phyloP scores from a whole-genome alignment of 1,284 basidiomycete genomes.

The Cryptococcus wingfieldii region DNA sequence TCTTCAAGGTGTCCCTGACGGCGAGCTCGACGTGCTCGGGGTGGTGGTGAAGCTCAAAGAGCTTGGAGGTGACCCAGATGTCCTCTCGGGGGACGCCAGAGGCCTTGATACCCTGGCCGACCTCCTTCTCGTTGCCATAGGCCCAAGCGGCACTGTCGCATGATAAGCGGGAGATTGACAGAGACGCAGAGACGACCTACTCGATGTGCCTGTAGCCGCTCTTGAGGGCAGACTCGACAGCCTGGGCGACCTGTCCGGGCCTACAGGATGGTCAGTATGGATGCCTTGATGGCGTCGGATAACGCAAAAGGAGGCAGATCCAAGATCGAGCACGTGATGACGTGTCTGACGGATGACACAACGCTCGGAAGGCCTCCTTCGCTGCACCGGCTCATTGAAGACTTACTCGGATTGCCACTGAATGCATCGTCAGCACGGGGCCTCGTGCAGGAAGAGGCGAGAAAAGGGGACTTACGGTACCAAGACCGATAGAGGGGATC shows the following conservation, averaged over 20 bases:
- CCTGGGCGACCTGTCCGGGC: conserved; percentile 48
- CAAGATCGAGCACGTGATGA: too few relatives aligned
- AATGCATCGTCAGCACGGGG: conserved; percentile 1
- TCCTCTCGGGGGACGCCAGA: conserved; percentile 59
- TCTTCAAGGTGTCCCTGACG: conserved; percentile 64
- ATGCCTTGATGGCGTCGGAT: too few relatives aligned
- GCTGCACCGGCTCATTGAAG: background rate
- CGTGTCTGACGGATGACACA: background rate
- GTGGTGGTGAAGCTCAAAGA: conserved; percentile 62
- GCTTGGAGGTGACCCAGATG: conserved; percentile 65
- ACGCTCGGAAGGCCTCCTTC: too few relatives aligned
- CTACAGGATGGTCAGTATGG: conserved; percentile 7
- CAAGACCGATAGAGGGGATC: conserved; percentile 51
- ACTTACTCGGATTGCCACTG: conserved; percentile 46
- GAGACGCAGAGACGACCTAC: conserved; percentile 52
- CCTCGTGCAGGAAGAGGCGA: background rate
- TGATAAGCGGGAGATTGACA: background rate
- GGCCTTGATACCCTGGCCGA: conserved; percentile 68
- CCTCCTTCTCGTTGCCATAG: conserved; percentile 73
- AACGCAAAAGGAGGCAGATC: too few relatives aligned
- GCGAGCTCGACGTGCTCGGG: conserved; percentile 61
- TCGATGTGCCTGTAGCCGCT: conserved; percentile 69
- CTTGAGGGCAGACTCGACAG: conserved; percentile 47
- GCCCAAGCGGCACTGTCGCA: conserved; percentile 41
- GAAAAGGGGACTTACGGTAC: conserved; percentile 49